These are phyloP conservation scores for Cyberlindnera meyerae DNA, from an alignment of 805 yeast species.

Conservation along the genomic window DNA sequence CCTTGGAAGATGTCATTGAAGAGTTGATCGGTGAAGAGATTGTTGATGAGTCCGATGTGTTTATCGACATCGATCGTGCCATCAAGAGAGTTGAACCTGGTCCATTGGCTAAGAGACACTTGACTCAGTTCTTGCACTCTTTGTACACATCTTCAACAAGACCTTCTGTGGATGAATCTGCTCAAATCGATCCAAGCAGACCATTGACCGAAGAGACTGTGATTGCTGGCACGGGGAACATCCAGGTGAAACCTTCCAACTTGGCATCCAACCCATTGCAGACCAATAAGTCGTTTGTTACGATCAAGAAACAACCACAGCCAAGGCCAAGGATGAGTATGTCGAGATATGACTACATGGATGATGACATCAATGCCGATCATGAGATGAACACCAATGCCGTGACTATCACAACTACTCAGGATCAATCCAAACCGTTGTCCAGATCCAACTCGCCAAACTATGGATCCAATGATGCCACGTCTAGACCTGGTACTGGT, in stretches of 20 bases:
- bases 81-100: conserved; percentile 77
- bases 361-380: conserved; percentile 6
- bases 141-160: conserved; percentile 45
- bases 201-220: neutral
- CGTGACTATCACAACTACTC: neutral
- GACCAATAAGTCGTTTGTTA: conserved; percentile 60
- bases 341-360: conserved; percentile 17
- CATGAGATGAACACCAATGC: conserved; percentile 2
- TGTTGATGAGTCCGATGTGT: conserved; percentile 93
- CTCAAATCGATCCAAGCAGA: too few relatives aligned
- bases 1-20: conserved; percentile 96
- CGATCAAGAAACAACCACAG: conserved; percentile 55
- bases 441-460: conserved; percentile 19
- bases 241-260: conserved; percentile 38
- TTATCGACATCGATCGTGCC: conserved; percentile 82
- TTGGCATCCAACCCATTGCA: conserved; percentile 67
- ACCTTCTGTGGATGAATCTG: conserved; percentile 33
- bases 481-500: conserved; percentile 3
- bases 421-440: conserved; percentile 1
- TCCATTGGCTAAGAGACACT: conserved; percentile 64
- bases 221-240: conserved; percentile 1
- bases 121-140: conserved; percentile 63
- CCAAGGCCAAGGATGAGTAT: conserved; percentile 14
- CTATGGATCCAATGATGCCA: conserved; percentile 17
- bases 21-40: conserved; percentile 97